Evolutionary conservation across 2,329 filamentous ascomycete species (phyloP), one percentile per base, ranked within the genome.

Genomic region (Colletotrichum lentis): DNA sequence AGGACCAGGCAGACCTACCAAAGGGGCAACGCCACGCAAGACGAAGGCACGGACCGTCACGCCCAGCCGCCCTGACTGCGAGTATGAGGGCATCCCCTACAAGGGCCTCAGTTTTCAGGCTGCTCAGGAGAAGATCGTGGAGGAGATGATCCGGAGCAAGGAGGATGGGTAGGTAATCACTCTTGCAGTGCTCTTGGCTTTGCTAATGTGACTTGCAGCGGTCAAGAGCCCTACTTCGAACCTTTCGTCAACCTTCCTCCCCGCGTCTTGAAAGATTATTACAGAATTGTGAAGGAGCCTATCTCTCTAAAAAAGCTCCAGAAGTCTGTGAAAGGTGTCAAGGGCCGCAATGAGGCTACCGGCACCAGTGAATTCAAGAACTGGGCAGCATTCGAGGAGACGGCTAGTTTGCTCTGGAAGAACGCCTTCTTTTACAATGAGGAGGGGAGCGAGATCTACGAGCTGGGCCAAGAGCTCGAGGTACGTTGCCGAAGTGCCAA

Each of bases 341-440:
- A 91, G 71, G 90, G 91, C 24, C 87, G 91, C 52, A 85, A 86
- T 49, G 86, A 88, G 31, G 84, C 87, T 7, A 90, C 90, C 0
- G 86, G 86, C 1, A 74, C 84, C 5, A 88, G 83, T 56, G 89
- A 93, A 55, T 93, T 94, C 79, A 94, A 93, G 77, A 91, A 83
- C 58, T 97, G 94, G 94, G 85, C 89, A 64, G 85, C 89, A 0
- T 93, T 97, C 72, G 93, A 93, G 76, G 89, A 94, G 62, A 91
- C 92, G 74, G 85, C 92, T 14, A 91, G 89, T 73, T 85, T 92
- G 60, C 89, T 97, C 50, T 97, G 94, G 94, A 86, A 85, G 56
- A 97, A 97, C 77, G 93, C 94, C 0, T 91, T 89, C 74, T 90
- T 90, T 67, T 97, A 95, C 82, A 97, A 97, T 72, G 93, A 97